Base-by-base conservation (phyloP, 2,329 filamentous ascomycete genomes). In the Neonectria magnoliae region DNA sequence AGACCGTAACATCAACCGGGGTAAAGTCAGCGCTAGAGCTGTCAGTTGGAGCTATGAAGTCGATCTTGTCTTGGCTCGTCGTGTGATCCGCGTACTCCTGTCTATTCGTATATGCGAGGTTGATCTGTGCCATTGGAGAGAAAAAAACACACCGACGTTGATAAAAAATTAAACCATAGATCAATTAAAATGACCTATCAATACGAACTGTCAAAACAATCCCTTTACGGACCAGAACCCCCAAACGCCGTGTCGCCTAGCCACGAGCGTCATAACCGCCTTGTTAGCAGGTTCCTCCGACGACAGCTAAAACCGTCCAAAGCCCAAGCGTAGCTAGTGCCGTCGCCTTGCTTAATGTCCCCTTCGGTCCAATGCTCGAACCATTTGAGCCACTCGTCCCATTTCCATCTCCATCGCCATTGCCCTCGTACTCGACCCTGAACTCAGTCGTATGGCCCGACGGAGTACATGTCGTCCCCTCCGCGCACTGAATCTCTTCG, bases 401-500 rank as follows among this genome's bases (percentile, higher is more conserved):
- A 8, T 51, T 60, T 16, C 58, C 66, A 45, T 68, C 62, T 10
- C 58, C 66, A 45, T 68, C 62, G 16, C 41, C 67, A 7, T 56
- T 51, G 22, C 61, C 62, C 25, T 59, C 54, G 18, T 52, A 48
- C 22, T 55, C 53, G 5, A 58, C 29, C 25, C 47, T 48, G 16
- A 66, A 60, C 14, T 55, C 44, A n/a, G 54, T 50, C n/a, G 25
- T 80, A 51, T 82, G 73, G 2, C 84, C 83, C 1, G 71, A 69
- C 0, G 84, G 84, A 16, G 68, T 68, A 67, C 84, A 87, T n/a
- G 71, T 71, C 2, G 84, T 86, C 5, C 84, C 83, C 5, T 74
- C 72, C 0, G 84, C 79, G 62, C 80, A 80, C 41, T 79, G 64
- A 42, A 85, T 77, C n/a, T 79, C 77, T 1, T 65, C 74, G 65